phyloP scores from a whole-genome alignment of 2,329 filamentous ascomycete species.

The Penicillium capsulatum region DNA sequence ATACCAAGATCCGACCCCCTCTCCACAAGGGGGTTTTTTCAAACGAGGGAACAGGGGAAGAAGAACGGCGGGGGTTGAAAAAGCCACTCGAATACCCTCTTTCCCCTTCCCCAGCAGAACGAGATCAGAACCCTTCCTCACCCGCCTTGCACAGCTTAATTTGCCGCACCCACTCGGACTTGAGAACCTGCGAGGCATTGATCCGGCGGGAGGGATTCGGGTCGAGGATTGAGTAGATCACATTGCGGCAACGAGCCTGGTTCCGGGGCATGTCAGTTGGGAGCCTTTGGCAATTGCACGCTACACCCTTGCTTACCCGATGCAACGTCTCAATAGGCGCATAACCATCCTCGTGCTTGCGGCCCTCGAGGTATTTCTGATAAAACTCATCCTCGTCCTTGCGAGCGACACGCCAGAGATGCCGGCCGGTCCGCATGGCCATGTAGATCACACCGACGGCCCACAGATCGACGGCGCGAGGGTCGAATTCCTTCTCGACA shows the following conservation, averaged over 20 bases:
- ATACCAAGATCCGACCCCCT: neutral
- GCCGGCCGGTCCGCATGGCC: constrained; percentile 95
- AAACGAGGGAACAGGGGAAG: neutral
- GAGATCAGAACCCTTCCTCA: constrained; percentile 77
- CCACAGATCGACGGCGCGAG: constrained; percentile 96
- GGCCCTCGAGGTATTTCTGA: constrained; percentile 84
- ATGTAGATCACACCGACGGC: constrained; percentile 99
- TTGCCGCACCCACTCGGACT: constrained; percentile 97
- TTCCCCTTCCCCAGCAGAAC: neutral
- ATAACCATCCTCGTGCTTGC: constrained; percentile 92
- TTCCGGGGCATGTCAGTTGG: constrained; percentile 5
- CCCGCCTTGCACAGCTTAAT: constrained; percentile 96
- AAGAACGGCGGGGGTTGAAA: too few relatives aligned
- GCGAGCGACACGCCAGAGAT: constrained; percentile 94
- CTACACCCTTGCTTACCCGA: constrained; percentile 62
- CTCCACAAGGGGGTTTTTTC: neutral
- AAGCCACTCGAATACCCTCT: too few relatives aligned
- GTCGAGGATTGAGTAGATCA: constrained; percentile 97
- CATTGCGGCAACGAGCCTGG: constrained; percentile 92
- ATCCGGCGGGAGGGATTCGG: constrained; percentile 89
- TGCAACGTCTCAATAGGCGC: constrained; percentile 93
- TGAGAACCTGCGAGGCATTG: constrained; percentile 91
- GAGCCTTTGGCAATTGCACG: constrained; percentile 9
- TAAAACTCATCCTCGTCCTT: constrained; percentile 98
- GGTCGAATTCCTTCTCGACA: constrained; percentile 90